phyloP scores from a whole-genome alignment of 169 alveolate genomes.

The Plasmodium coatneyi region DNA sequence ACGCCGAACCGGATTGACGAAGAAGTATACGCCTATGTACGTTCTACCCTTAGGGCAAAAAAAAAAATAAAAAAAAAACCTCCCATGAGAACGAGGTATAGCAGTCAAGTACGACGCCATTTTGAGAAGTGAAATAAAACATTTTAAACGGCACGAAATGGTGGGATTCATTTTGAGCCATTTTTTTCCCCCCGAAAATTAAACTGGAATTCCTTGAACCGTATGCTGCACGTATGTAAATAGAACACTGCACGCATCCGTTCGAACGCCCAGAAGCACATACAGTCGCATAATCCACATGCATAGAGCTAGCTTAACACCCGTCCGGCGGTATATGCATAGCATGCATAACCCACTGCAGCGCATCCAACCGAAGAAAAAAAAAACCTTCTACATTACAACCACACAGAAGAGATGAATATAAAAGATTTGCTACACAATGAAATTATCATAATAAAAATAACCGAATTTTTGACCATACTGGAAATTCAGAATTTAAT shows the following conservation, averaged over 20 bases:
- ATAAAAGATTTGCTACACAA: conserved; percentile 48
- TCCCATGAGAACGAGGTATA: background rate
- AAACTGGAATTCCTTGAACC: background rate
- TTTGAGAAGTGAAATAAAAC: background rate
- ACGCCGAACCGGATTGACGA: background rate
- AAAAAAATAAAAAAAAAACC: background rate
- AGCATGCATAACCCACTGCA: background rate
- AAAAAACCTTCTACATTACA: background rate
- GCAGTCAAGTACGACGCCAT: background rate
- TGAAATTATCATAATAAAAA: conserved; percentile 66
- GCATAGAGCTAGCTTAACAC: background rate
- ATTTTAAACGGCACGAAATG: background rate
- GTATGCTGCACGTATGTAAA: background rate
- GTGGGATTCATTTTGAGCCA: background rate
- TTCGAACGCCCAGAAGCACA: background rate
- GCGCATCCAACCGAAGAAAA: background rate
- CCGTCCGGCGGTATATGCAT: background rate
- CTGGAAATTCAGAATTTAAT: conserved; percentile 55
- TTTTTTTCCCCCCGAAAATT: background rate
- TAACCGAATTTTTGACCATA: conserved; percentile 55
- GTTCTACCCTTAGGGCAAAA: background rate
- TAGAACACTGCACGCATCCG: background rate
- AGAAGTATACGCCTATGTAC: background rate
- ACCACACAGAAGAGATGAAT: conserved; percentile 18
- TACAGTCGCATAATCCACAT: background rate